phyloP scores from a whole-genome alignment of 2,329 filamentous ascomycete genomes.

The Nothopassalora personata region DNA sequence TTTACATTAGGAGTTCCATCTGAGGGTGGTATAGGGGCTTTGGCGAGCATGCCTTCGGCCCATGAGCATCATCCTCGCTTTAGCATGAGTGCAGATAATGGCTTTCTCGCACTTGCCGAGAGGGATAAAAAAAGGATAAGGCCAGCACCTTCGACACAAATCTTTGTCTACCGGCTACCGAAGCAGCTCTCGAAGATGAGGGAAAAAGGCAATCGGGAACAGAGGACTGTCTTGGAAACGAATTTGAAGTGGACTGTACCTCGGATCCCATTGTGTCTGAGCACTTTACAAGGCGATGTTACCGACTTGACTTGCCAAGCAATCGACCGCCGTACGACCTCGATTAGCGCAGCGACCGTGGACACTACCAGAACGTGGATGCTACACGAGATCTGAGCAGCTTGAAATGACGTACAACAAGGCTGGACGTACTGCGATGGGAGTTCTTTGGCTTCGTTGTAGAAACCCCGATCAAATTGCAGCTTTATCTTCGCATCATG shows the following conservation, averaged over 20 bases:
- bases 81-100: slow-evolving; percentile 15
- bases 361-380: slow-evolving; percentile 25
- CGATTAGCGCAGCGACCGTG: slow-evolving; percentile 20
- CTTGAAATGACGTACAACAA: neutral
- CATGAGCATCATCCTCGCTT: slow-evolving; percentile 31
- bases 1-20: slow-evolving; percentile 23
- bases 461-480: neutral
- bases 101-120: slow-evolving; percentile 30
- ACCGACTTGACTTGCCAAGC: slow-evolving; percentile 21
- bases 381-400: slow-evolving; percentile 17
- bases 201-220: neutral
- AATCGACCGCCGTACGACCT: slow-evolving; percentile 12
- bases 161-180: slow-evolving; percentile 31
- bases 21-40: slow-evolving; percentile 24
- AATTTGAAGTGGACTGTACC: slow-evolving; percentile 16
- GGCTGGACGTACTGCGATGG: neutral
- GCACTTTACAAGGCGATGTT: slow-evolving; percentile 24
- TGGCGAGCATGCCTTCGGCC: slow-evolving; percentile 30
- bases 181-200: slow-evolving; percentile 14
- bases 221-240: neutral
- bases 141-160: slow-evolving; percentile 22
- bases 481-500: neutral
- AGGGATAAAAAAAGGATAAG: slow-evolving; percentile 28
- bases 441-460: neutral
- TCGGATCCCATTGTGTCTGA: slow-evolving; percentile 27